Evolutionary conservation across 2,329 filamentous ascomycete genomes (phyloP).

Genomic region (Calonectria fujianensis): DNA sequence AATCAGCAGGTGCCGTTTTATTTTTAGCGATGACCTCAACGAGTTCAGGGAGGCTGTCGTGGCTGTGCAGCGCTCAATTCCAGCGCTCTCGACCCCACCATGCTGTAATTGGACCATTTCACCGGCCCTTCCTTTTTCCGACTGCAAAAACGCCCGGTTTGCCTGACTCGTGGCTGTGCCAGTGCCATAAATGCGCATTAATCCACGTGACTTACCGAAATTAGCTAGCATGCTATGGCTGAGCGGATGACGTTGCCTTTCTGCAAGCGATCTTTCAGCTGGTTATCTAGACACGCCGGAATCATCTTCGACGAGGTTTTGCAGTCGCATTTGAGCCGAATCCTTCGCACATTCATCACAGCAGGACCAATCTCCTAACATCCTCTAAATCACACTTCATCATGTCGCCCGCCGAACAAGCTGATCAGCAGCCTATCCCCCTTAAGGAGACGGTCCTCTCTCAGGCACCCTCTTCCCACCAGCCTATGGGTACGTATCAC

Average conservation of each 20-base stretch:
- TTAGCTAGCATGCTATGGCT: slow-evolving; percentile 4
- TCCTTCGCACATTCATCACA: neutral
- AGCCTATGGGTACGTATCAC: slow-evolving; percentile 28
- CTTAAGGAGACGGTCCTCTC: slow-evolving; percentile 25
- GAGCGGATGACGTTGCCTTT: slow-evolving; percentile 31
- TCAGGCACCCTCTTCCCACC: slow-evolving; percentile 22
- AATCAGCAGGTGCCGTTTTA: neutral
- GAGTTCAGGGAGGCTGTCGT: neutral
- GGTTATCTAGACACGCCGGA: slow-evolving; percentile 6
- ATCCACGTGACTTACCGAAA: slow-evolving; percentile 3
- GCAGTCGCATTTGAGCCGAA: neutral
- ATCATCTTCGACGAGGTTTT: neutral
- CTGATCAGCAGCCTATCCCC: slow-evolving; percentile 8
- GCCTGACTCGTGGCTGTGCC: slow-evolving; percentile 21
- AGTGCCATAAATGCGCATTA: neutral
- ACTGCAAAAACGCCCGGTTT: neutral
- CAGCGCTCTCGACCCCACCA: neutral
- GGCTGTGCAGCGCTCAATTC: neutral
- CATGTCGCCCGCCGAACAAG: slow-evolving; percentile 22
- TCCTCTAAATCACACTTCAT: neutral
- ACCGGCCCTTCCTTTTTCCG: neutral
- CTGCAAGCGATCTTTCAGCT: slow-evolving; percentile 15
- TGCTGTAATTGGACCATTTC: neutral
- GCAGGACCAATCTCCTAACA: neutral
- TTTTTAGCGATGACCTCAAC: neutral